Conservation (phyloP, 192 early-diverging fungal genomes). For the Radiomyces spectabilis region DNA sequence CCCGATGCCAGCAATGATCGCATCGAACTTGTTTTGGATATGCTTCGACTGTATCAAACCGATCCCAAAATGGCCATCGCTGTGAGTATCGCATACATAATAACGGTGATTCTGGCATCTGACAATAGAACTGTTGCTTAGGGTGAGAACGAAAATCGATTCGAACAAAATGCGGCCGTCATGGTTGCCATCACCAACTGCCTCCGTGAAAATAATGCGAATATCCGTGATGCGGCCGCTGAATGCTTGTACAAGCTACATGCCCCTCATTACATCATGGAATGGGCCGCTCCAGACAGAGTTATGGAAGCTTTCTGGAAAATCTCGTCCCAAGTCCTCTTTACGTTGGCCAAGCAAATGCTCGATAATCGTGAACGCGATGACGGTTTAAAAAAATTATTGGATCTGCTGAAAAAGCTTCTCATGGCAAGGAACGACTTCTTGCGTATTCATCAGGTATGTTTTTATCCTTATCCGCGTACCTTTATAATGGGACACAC, state of each 20-base stretch:
- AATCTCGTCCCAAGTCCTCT: conserved; percentile 52
- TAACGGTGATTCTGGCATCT: no score
- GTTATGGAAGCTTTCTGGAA: conserved; percentile 78
- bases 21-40: conserved; percentile 69
- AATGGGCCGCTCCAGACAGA: conserved; percentile 73
- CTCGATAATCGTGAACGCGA: conserved; percentile 64
- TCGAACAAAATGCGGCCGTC: conserved; percentile 67
- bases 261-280: conserved; percentile 54
- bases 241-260: conserved; percentile 70
- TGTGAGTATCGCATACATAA: conserved; percentile 50
- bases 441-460: conserved; percentile 39
- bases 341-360: conserved; percentile 66
- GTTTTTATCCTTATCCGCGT: no score
- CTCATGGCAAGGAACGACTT: conserved; percentile 59
- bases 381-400: conserved; percentile 55
- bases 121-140: no score
- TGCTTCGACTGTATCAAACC: conserved; percentile 66
- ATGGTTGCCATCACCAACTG: conserved; percentile 71
- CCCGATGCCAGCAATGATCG: conserved; percentile 52
- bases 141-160: conserved; percentile 55
- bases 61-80: conserved; percentile 73
- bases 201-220: conserved; percentile 59
- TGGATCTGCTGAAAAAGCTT: conserved; percentile 60
- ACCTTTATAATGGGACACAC: no score
- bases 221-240: conserved; percentile 66